Base-by-base conservation (phyloP, 2,329 filamentous ascomycete species). In the Ilyonectria sp. region DNA sequence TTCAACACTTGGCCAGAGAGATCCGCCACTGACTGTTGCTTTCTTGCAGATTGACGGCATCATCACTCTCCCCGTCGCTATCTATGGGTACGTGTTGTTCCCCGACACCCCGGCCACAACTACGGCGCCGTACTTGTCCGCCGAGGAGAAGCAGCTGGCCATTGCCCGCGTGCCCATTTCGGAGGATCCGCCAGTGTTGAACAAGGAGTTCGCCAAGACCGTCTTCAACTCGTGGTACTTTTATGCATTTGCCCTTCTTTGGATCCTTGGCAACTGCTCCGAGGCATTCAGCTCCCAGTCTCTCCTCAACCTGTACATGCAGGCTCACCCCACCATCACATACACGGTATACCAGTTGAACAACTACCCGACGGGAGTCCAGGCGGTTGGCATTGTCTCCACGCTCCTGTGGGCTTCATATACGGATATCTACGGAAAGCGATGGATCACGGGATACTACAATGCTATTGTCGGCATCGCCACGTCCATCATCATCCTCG, bases 51-150 rank as follows among this genome's bases (percentile, higher is more conserved):
- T 86, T 43, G 85, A 87, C 62, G 85, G 85, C 0, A 77, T 87
- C 58, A 87, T 88, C 67, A 88, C 86, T 0, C 70, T 89, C 0
- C 86, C 86, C 0, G 80, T 89, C 1, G 86, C 86, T 2, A 54
- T 87, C 8, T 86, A 85, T 49, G 86, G 86, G 5, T 84, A 83
- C 63, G 55, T 86, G 33, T 76, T 81, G 69, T 87, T 87, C 68
- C 86, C 86, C 0, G 85, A 86, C 26, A 81, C 84, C 0, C 86
- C 86, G 0, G 80, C 80, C 23, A 77, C 73, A 33, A 77, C 73
- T 2, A 76, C 71, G 31, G 80, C 79, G 0, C 78, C 77, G 62
- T 82, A 79, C 66, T 75, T 77, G 13, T 77, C 71, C 2, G 68
- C 75, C 9, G 75, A 76, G 8, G 76, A 82, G 21, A 69, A 71